Evolutionary conservation across 257 asterid genomes (phyloP).

Genomic region (Thymus quinquecostatus): DNA sequence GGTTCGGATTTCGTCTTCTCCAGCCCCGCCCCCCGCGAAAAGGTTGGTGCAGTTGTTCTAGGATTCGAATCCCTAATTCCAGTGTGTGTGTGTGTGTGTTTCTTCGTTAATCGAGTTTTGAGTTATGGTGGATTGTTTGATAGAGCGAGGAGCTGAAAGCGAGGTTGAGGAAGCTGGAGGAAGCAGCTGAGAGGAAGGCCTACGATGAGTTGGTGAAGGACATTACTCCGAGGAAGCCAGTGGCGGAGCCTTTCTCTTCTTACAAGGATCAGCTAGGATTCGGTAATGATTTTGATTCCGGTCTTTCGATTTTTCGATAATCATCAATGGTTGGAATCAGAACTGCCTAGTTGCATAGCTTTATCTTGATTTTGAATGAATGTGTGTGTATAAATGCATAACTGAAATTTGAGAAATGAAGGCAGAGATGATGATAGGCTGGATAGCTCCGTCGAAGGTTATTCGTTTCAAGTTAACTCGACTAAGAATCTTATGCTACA

Average conservation of each 20-base stretch:
- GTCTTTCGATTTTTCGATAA: background rate
- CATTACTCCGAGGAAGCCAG: conserved; percentile 67
- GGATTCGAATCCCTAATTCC: background rate
- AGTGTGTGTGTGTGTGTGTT: background rate
- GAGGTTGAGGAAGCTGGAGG: conserved; percentile 74
- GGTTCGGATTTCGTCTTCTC: conserved; percentile 62
- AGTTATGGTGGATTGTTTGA: background rate
- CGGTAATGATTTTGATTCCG: conserved; percentile 44
- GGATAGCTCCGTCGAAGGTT: background rate
- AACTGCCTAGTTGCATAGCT: background rate
- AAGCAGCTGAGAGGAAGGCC: conserved; percentile 77
- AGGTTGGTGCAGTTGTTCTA: conserved; percentile 41
- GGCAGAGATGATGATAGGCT: background rate
- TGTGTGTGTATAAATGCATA: background rate
- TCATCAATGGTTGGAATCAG: background rate
- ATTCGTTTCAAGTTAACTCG: background rate
- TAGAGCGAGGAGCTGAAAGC: conserved; percentile 79
- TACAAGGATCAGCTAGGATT: conserved; percentile 96
- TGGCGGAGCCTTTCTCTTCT: conserved; percentile 87
- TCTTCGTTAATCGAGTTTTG: background rate
- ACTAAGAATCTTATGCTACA: background rate
- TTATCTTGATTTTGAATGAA: background rate
- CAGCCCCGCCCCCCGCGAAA: conserved; percentile 84
- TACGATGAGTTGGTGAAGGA: conserved; percentile 89
- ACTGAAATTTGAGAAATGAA: background rate